These are phyloP conservation scores for Abelmoschus esculentus DNA, from an alignment of 345 rosid species.

Conservation along the genomic window DNA sequence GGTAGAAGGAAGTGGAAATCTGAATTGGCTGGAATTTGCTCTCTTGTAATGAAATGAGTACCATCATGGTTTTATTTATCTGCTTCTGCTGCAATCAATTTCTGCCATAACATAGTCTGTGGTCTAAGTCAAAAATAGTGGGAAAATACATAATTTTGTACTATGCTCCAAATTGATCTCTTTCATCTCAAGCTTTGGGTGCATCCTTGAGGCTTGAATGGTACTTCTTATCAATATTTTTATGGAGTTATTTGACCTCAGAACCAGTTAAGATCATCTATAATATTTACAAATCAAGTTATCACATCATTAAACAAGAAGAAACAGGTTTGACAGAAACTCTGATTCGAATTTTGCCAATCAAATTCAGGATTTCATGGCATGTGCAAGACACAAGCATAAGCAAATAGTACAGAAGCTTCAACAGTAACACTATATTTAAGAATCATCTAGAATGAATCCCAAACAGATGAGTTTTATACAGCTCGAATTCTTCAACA, in stretches of 20 bases:
- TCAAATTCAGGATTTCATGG: neutral
- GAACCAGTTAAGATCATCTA: neutral
- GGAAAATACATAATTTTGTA: neutral
- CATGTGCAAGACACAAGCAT: neutral
- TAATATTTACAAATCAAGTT: too few relatives aligned
- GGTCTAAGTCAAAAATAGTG: neutral
- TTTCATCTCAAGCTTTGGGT: neutral
- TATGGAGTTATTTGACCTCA: neutral
- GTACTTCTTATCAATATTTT: neutral
- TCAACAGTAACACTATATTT: neutral
- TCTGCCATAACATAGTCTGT: neutral
- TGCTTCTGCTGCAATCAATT: neutral
- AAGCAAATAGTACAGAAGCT: neutral
- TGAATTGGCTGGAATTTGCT: neutral
- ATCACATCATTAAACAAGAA: too few relatives aligned
- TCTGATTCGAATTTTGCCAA: neutral
- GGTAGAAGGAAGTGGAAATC: neutral
- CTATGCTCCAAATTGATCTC: neutral
- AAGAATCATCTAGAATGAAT: neutral
- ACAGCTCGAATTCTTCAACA: neutral
- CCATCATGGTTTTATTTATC: neutral
- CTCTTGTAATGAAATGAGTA: conserved; percentile 2
- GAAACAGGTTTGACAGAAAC: neutral
- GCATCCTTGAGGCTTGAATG: neutral
- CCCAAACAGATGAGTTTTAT: neutral